Percentiles rank a stretch among this genome's conserved stretches.
These are phyloP conservation scores for Penicillium coffeae DNA, from an alignment of 495 filamentous ascomycete genomes.

Conservation along the genomic window DNA sequence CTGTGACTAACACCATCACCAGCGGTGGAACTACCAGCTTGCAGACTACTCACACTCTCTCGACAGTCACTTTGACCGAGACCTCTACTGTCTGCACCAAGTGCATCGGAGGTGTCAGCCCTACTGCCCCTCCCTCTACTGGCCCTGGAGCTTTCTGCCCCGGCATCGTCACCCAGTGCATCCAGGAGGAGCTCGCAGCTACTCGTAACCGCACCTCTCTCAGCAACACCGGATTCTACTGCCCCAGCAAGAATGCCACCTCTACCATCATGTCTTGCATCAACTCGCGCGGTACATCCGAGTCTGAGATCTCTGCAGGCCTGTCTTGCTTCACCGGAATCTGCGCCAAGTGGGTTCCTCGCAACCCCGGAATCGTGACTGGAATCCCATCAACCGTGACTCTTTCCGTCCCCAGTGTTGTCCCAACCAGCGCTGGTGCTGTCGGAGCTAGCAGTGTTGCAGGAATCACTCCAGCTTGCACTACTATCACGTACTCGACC, in stretches of 20 bases:
- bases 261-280: constrained; percentile 79
- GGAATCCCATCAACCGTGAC: constrained; percentile 51
- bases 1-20: constrained; percentile 12
- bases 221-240: constrained; percentile 81
- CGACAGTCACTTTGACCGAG: constrained; percentile 27
- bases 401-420: constrained; percentile 12
- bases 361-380: constrained; percentile 84
- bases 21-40: not conserved
- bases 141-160: constrained; percentile 53
- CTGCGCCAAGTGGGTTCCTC: constrained; percentile 68
- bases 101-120: constrained; percentile 1
- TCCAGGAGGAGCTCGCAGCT: constrained; percentile 84
- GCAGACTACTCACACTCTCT: constrained; percentile 20
- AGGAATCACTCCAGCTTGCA: constrained; percentile 39
- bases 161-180: constrained; percentile 73
- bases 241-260: constrained; percentile 71
- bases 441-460: constrained; percentile 8
- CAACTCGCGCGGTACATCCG: constrained; percentile 65
- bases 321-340: constrained; percentile 87
- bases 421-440: too few relatives aligned
- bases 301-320: constrained; percentile 63
- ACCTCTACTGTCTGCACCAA: constrained; percentile 9
- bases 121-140: not conserved
- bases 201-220: constrained; percentile 75
- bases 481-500: constrained; percentile 60